Evolutionary conservation across 2,329 filamentous ascomycete species (phyloP).

Genomic region (Pseudohalonectria lignicola): DNA sequence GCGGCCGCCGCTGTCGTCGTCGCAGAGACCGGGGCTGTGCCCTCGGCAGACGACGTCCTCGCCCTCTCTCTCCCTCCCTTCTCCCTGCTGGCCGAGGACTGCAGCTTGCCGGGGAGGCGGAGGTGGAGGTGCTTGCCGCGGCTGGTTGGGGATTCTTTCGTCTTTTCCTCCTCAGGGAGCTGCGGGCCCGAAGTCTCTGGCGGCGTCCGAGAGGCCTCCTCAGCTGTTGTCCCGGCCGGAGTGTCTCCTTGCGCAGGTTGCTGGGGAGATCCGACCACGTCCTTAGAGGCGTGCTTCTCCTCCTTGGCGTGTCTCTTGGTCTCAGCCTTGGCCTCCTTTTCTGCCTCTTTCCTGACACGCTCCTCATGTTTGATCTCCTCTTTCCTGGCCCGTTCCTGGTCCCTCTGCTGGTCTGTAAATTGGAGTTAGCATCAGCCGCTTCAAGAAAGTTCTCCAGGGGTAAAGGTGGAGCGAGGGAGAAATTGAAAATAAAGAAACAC

Average conservation of each 20-base stretch:
- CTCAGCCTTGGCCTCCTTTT: constrained; percentile 33
- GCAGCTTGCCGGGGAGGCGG: neutral
- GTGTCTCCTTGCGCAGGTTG: no score
- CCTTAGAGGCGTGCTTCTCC: no score
- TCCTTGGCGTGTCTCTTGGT: constrained; percentile 33
- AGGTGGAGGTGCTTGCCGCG: neutral
- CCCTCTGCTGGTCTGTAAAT: constrained; percentile 30
- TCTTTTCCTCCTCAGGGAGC: constrained; percentile 24
- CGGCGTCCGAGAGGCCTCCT: no score
- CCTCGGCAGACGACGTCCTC: neutral
- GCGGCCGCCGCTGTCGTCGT: neutral
- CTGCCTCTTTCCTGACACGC: constrained; percentile 31
- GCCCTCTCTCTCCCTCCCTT: constrained; percentile 1
- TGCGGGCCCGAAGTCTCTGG: no score
- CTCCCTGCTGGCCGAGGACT: neutral
- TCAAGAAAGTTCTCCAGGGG: neutral
- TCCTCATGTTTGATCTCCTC: constrained; percentile 40
- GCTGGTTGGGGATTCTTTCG: neutral
- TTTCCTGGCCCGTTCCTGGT: constrained; percentile 27
- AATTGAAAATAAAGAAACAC: neutral
- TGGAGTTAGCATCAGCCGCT: constrained; percentile 8
- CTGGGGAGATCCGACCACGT: no score
- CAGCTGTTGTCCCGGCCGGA: no score
- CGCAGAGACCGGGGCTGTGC: neutral
- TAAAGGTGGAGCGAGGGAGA: neutral